Evolutionary conservation across 257 asterid species (phyloP), one percentile per base, ranked within the genome.

Genomic region (Thymus mandschuricus): DNA sequence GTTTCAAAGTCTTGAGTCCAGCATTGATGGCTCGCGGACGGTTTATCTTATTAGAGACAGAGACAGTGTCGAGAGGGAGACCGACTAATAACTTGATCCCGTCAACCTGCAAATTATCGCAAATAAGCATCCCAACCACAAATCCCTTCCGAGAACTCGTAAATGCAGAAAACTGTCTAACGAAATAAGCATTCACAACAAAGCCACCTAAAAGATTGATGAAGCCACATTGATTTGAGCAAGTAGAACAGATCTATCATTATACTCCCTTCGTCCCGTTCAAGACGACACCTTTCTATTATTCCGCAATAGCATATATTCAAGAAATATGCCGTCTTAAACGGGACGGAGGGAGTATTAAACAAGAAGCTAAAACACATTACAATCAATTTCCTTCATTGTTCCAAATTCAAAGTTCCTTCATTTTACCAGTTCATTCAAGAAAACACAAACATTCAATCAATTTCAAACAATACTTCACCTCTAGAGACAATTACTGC

Each of bases 1-100:
- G 54, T 77, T 91, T 89, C 83, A 93, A 65, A 3, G 98, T 96
- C 78, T 83, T 86, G 3, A 93, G 84, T 15, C 98, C 98, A 8
- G 85, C 91, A 28, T 86, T 84, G 45, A 93, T 81, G n/a, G 98
- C 97, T 75, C 90, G 83, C 1, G 78, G 78, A 15, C 88, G 97
- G 72, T 78, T 93, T 43, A 91, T 69, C 3, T 80, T 77, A 13
- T 82, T 87, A 31, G 82, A 57, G 73, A 11, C 68, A 38, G 96
- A 91, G 59, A 93, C 91, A 0, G 91, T 78, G 50, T 93, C 96
- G 29, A 91, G 77, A 12, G 98, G 98, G 75, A 93, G 77, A 30
- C 98, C 98, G 2, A 93, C 98, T 41, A 51, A 91, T 70, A 91
- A 52, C 76, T 79, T 87, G 55, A 84, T 64, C 9, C 77, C 79